phyloP scores from a whole-genome alignment of 768 basidiomycete species.

The Termitomyces sp. region DNA sequence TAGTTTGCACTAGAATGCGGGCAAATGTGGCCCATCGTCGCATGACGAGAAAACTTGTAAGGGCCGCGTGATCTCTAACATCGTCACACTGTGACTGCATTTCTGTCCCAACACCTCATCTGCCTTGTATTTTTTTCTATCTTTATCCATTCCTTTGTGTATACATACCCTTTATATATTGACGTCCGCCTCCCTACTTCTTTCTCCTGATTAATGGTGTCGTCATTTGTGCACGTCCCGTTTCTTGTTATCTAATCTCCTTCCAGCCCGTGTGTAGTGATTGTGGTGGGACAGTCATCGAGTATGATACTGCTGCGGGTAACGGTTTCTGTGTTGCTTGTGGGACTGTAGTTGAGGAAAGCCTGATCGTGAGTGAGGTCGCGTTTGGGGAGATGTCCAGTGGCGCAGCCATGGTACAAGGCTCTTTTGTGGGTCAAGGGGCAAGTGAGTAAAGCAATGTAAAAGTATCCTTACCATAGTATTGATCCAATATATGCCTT shows the following conservation, averaged over 20 bases:
- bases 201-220: conserved; percentile 11
- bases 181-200: not conserved
- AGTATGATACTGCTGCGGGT: conserved; percentile 79
- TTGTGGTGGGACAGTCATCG: conserved; percentile 80
- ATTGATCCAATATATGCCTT: not conserved
- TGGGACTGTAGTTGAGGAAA: conserved; percentile 89
- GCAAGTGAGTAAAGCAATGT: conserved; percentile 50
- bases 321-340: conserved; percentile 84
- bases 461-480: conserved; percentile 24
- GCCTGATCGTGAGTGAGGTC: conserved; percentile 90
- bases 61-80: not conserved
- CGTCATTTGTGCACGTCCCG: not conserved
- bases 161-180: conserved; percentile 10
- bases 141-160: conserved; percentile 11
- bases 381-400: conserved; percentile 90
- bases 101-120: conserved; percentile 2
- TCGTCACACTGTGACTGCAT: conserved; percentile 10
- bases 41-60: conserved; percentile 7
- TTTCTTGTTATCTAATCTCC: conserved; percentile 9
- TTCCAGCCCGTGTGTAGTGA: conserved; percentile 57
- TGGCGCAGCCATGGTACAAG: conserved; percentile 94
- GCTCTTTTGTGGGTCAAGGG: conserved; percentile 86
- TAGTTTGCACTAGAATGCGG: conserved; percentile 8
- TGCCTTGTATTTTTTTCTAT: conserved; percentile 4
- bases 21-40: conserved; percentile 11